Evolutionary conservation across 768 basidiomycete species (phyloP), one percentile per base, ranked within the genome.

Genomic region (Russula sp.): DNA sequence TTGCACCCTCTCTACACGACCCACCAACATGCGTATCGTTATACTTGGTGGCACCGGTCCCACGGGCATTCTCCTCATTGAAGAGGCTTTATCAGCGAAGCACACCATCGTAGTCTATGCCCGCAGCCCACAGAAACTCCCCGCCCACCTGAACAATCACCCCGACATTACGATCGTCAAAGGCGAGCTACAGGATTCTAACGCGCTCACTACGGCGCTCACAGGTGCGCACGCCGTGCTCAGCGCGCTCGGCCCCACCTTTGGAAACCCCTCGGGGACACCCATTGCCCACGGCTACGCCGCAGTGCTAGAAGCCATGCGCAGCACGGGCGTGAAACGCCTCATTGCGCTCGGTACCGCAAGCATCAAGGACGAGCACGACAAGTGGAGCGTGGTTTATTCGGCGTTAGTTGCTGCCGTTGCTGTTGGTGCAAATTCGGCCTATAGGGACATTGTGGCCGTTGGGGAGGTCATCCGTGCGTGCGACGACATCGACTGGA

Each of bases 31-130:
- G 82, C 84, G 77, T 31, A 68, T 88, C 61, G 77, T 90, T 58
- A 76, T 90, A 62, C 77, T 91, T n/a, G 89, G 88, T 18, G 84
- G 79, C 27, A 91, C 88, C 3, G 88, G 88, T 1, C 78, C 82
- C 14, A 73, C 74, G 40, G 89, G 88, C 54, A 72, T 81, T 50
- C 77, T 80, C 18, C 76, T 89, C 62, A 77, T 85, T 61, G 79
- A 83, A 56, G 80, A 86, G 68, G 74, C 78, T 6, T 79, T 90
- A 18, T 69, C 74, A 18, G 73, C 73, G 22, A 67, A 70, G 6
- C 77, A 80, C 66, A 75, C 78, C 4, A 68, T 89, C 64, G 76
- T 88, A 62, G 66, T 89, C 58, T 89, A 82, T 59, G 86, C 81
- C 11, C 83, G 87, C 37, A 82, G 81, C 11, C 84, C 87, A 4